Evolutionary conservation across 2,329 filamentous ascomycete genomes (phyloP).

Genomic region (Alternaria triticina): DNA sequence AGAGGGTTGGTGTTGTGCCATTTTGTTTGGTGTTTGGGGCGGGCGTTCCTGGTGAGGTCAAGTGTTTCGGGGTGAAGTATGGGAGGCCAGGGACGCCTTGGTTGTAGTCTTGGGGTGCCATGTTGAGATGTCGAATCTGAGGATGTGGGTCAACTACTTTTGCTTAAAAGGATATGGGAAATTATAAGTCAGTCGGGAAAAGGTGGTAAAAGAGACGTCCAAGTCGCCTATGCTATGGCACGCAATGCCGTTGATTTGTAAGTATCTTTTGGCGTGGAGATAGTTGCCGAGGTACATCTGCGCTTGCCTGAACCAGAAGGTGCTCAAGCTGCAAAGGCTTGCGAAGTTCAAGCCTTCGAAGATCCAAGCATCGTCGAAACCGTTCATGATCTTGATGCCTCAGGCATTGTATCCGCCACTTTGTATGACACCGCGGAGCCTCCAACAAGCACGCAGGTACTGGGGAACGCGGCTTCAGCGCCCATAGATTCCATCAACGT

Average conservation of each 20-base stretch:
- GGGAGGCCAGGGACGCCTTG: conserved; percentile 36
- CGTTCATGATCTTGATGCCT: not conserved
- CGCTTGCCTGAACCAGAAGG: not conserved
- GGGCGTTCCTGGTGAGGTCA: conserved; percentile 49
- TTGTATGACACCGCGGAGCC: not conserved
- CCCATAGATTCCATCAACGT: not conserved
- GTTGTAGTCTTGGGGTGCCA: conserved; percentile 40
- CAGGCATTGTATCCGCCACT: not conserved
- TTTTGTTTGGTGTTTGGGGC: conserved; percentile 11
- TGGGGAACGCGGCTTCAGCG: not conserved
- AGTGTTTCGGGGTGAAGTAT: conserved; percentile 57
- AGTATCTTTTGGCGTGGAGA: not conserved
- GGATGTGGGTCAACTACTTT: not conserved
- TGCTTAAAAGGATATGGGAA: not conserved
- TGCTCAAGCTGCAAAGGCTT: not conserved
- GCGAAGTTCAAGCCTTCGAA: not conserved
- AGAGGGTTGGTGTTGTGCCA: conserved; percentile 35
- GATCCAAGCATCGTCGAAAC: not conserved
- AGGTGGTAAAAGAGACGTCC: not conserved
- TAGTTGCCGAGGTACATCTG: conserved; percentile 19
- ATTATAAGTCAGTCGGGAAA: not conserved
- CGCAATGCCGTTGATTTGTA: conserved; percentile 21
- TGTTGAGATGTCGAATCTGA: conserved; percentile 5
- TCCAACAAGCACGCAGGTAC: not conserved
- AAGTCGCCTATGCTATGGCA: not conserved